Evolutionary conservation across 2,329 filamentous ascomycete species (phyloP), one percentile per base, ranked within the genome.

Genomic region (Drechslerella coelobrocha): DNA sequence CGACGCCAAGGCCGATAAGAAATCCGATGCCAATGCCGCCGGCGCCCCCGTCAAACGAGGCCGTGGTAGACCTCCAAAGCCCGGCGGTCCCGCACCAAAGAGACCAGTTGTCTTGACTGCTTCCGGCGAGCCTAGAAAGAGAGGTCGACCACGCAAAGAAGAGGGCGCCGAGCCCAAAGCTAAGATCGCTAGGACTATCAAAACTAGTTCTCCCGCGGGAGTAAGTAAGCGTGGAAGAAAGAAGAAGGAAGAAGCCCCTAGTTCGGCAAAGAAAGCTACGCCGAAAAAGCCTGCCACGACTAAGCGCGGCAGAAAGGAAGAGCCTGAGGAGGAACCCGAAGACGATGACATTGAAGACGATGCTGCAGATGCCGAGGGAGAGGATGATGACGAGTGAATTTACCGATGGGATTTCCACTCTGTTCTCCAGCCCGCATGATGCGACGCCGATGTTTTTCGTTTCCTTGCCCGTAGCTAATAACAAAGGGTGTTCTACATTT

Each of bases 51-150:
- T 43, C 39, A 71, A 71, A 27, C 59, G 66, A 26, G 66, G 66
- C 53, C 66, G 66, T 14, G 66, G 66, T 34, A 59, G 66, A 55
- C 66, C 66, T 6, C 66, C 66, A 53, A 71, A 71, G 66, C 66
- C 66, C 10, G 66, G 66, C 21, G 66, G 66, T 9, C 66, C 66
- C 5, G 66, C 66, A 24, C 66, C 66, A 9, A 71, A 63, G 54
- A 56, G 45, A 34, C 66, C 66, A 24, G 66, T 71, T 17, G 66
- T 71, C 48, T 24, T 71, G 39, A 71, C 66, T 41, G 59, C 66
- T 27, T 71, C 66, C 19, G 66, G 66, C 48, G 59, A 71, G 34
- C 66, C 66, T 8, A 63, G 66, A 24, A 71, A 71, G 66, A 63
- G 66, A 60, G 66, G 66, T 27, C 48, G 66, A 27, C 66, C 66